A percentile compares a stretch with the other conserved stretches of the same genome.
phyloP scores from a whole-genome alignment of 2,329 filamentous ascomycete species.

The Paraconiothyrium sp. region DNA sequence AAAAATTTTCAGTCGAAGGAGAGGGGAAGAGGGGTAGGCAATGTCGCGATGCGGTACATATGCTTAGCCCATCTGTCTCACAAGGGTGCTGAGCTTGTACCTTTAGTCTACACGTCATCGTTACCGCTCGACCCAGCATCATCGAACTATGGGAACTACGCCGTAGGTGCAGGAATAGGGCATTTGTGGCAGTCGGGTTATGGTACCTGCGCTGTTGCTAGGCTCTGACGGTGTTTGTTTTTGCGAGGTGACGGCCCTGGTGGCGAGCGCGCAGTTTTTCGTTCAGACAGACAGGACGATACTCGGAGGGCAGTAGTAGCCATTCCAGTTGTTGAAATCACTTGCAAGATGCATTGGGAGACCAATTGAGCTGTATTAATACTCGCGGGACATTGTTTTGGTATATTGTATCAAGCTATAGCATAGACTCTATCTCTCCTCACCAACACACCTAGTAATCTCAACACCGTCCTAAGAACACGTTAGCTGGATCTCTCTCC shows the following conservation, averaged over 20 bases:
- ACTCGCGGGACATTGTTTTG: no score
- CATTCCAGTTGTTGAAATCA: background rate
- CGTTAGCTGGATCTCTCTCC: constrained; percentile 21
- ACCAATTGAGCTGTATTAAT: background rate
- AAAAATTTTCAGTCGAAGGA: constrained; percentile 13
- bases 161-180: background rate
- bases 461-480: constrained; percentile 69
- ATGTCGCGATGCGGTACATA: constrained; percentile 14
- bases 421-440: constrained; percentile 19
- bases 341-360: background rate
- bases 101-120: constrained; percentile 44
- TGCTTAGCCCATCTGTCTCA: constrained; percentile 21
- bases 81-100: constrained; percentile 17
- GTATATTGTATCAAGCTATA: background rate
- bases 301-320: background rate
- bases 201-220: background rate
- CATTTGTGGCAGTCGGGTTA: background rate
- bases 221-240: background rate
- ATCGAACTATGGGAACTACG: background rate
- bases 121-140: constrained; percentile 21
- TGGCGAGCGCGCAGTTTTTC: background rate
- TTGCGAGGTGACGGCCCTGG: background rate
- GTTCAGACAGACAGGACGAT: background rate
- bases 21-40: constrained; percentile 33
- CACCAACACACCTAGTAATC: constrained; percentile 65